A percentile compares a stretch with the other conserved stretches of the same genome.
phyloP scores from a whole-genome alignment of 2,329 filamentous ascomycete species.

The Penicillium psychrosexuale region DNA sequence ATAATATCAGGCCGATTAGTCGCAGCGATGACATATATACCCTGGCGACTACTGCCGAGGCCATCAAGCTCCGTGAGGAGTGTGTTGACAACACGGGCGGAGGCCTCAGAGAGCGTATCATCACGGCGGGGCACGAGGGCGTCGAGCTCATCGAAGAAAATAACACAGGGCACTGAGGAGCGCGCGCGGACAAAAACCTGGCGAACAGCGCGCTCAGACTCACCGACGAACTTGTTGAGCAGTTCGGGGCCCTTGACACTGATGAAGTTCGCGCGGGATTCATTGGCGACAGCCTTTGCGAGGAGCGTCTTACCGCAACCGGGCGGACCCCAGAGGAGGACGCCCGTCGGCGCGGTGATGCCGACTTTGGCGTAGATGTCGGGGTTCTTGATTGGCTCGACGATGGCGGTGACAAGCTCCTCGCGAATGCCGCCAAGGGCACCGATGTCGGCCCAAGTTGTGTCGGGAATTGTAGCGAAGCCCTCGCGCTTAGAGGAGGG shows the following conservation, averaged over 20 bases:
- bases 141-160: conserved; percentile 98
- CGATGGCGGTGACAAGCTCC: conserved; percentile 79
- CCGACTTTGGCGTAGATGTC: conserved; percentile 73
- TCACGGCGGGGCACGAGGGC: conserved; percentile 84
- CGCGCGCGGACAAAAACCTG: conserved; percentile 88
- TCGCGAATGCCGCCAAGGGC: conserved; percentile 76
- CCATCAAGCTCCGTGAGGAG: conserved; percentile 93
- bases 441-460: conserved; percentile 90
- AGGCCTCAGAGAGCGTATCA: conserved; percentile 73
- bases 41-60: conserved; percentile 66
- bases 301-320: conserved; percentile 96
- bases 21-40: conserved; percentile 91
- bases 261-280: conserved; percentile 96
- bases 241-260: conserved; percentile 95
- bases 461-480: conserved; percentile 89
- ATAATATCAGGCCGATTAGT: conserved; percentile 97
- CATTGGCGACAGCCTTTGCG: conserved; percentile 92
- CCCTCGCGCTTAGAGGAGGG: conserved; percentile 87
- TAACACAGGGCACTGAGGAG: conserved; percentile 82
- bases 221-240: conserved; percentile 95
- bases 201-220: conserved; percentile 88
- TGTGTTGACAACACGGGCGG: conserved; percentile 87
- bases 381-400: conserved; percentile 82
- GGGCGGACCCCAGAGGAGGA: conserved; percentile 92
- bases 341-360: conserved; percentile 76